Conservation (phyloP, 2,329 filamentous ascomycete species). For the Dothiorella sarmentorum region DNA sequence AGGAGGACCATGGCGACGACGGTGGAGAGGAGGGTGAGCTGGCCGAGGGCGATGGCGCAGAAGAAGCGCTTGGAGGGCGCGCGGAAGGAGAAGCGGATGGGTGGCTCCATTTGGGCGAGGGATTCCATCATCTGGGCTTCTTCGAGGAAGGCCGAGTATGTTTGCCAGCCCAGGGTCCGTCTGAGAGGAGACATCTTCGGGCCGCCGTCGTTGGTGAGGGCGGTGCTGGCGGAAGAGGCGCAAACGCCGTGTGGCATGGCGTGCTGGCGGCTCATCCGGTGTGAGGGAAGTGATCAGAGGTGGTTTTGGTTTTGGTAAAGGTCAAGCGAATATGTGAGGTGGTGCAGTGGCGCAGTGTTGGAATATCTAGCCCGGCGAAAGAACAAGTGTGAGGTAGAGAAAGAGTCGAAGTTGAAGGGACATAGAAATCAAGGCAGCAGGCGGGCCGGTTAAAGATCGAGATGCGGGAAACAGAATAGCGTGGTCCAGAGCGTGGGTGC, state of each 20-base stretch:
- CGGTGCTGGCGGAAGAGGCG: not conserved
- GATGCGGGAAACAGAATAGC: not conserved
- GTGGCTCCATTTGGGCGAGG: not conserved
- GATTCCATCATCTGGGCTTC: not conserved
- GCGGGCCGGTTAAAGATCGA: not conserved
- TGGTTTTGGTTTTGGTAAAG: not conserved
- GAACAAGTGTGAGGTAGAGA: slow-evolving; percentile 8
- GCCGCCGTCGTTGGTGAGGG: not conserved
- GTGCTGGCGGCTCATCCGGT: not conserved
- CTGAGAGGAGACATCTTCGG: not conserved
- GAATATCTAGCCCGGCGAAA: not conserved
- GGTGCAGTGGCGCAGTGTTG: not conserved
- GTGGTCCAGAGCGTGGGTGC: not conserved
- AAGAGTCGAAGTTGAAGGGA: slow-evolving; percentile 2
- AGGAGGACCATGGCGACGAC: slow-evolving; percentile 5
- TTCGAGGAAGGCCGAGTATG: not conserved
- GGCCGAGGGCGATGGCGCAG: not conserved
- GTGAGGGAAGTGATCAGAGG: too few species aligned
- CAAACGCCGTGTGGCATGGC: not conserved
- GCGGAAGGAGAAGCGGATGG: not conserved
- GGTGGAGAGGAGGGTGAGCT: slow-evolving; percentile 3
- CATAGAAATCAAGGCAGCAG: not conserved
- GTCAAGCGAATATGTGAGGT: not conserved
- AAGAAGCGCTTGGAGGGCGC: slow-evolving; percentile 1
- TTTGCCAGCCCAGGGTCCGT: not conserved